Conservation (phyloP, 108 stramenopile species). For the Asterionellopsis glacialis region DNA sequence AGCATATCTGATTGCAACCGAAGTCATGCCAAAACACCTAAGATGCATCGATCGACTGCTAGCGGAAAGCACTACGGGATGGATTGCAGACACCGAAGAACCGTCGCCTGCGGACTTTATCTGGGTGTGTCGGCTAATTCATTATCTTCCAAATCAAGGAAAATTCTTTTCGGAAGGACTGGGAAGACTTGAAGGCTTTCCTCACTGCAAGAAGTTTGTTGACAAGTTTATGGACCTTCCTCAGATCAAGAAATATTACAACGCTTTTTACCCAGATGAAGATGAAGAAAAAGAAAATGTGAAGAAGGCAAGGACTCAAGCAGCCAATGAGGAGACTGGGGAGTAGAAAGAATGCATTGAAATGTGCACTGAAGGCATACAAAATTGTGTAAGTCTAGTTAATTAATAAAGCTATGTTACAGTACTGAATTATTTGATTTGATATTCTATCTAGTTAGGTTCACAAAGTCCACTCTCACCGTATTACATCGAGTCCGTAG, state of each 20-base stretch:
- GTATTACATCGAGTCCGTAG: too few relatives aligned
- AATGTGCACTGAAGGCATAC: too few relatives aligned
- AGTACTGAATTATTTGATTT: too few relatives aligned
- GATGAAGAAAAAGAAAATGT: too few relatives aligned
- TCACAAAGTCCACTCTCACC: too few relatives aligned
- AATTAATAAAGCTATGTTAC: too few relatives aligned
- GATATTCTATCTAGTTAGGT: too few relatives aligned
- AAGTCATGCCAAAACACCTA: conserved; percentile 23
- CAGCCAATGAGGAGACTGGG: too few relatives aligned
- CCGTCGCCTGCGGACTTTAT: conserved; percentile 33
- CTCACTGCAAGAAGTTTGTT: conserved; percentile 22
- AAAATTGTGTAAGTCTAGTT: too few relatives aligned
- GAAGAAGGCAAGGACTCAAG: too few relatives aligned
- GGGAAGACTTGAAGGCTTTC: conserved; percentile 22
- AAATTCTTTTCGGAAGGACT: conserved; percentile 15
- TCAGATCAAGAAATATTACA: conserved; percentile 27
- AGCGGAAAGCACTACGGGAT: conserved; percentile 20
- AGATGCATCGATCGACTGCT: conserved; percentile 18
- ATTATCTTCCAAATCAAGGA: conserved; percentile 7
- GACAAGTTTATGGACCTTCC: conserved; percentile 24
- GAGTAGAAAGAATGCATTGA: too few relatives aligned
- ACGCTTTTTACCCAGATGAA: too few relatives aligned
- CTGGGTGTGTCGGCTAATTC: conserved; percentile 15
- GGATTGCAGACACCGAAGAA: conserved; percentile 33
- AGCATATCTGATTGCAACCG: conserved; percentile 7